A percentile compares a stretch with the other conserved stretches of the same genome.
These are phyloP conservation scores for Crithidia bombi DNA, from an alignment of 208 protist genomes.

Conservation along the genomic window DNA sequence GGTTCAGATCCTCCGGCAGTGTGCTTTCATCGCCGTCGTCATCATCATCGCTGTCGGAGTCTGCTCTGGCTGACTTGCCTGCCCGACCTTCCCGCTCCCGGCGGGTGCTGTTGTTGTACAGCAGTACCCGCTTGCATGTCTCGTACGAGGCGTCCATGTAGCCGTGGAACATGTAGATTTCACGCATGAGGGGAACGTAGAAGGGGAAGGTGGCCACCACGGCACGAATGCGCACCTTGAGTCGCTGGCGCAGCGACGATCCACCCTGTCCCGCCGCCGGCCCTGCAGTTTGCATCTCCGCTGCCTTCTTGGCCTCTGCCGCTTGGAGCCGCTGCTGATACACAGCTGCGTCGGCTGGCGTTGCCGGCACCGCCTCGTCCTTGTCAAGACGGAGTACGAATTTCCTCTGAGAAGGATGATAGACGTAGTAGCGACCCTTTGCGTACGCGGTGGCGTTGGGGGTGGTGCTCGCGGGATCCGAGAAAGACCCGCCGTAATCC, in stretches of 20 bases:
- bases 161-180: slow-evolving; percentile 57
- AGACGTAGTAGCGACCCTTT: slow-evolving; percentile 36
- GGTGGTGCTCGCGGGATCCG: neutral
- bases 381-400: slow-evolving; percentile 29
- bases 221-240: slow-evolving; percentile 38
- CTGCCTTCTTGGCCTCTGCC: slow-evolving; percentile 2
- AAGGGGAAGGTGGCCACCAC: slow-evolving; percentile 67
- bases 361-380: slow-evolving; percentile 37
- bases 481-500: no score
- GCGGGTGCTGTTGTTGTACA: slow-evolving; percentile 38
- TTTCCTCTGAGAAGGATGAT: slow-evolving; percentile 19
- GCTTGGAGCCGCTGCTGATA: slow-evolving; percentile 14
- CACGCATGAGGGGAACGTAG: slow-evolving; percentile 60
- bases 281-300: neutral
- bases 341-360: neutral
- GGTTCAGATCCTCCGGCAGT: slow-evolving; percentile 31
- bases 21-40: slow-evolving; percentile 22
- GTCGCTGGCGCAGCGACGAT: slow-evolving; percentile 3
- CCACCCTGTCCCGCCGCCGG: neutral
- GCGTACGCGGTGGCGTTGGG: slow-evolving; percentile 19
- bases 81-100: slow-evolving; percentile 18
- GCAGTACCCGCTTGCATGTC: slow-evolving; percentile 36
- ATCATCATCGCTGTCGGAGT: neutral
- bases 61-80: neutral
- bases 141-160: slow-evolving; percentile 58